Percentiles rank a stretch among this genome's conserved stretches.
Evolutionary conservation across 371 early-diverging fungal genomes (phyloP).

Genomic region (Thermomucor indicae-seudaticae): DNA sequence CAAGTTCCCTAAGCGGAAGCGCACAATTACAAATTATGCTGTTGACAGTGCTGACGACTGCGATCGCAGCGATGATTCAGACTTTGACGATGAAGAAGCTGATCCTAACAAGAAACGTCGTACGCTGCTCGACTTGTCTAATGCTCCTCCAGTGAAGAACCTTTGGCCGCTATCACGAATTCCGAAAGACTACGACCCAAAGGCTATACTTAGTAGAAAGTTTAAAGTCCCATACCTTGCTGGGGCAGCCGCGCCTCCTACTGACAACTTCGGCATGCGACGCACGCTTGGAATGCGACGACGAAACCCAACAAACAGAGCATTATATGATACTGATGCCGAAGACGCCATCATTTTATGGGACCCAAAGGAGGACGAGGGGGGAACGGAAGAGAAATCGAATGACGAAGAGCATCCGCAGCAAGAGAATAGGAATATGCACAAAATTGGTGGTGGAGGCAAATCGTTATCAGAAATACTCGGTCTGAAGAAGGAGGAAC

Average conservation of each 20-base stretch:
- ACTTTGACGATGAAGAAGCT: slow-evolving; percentile 19
- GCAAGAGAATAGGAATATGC: slow-evolving; percentile 11
- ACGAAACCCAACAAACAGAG: slow-evolving; percentile 45
- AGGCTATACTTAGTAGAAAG: slow-evolving; percentile 25
- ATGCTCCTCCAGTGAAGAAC: slow-evolving; percentile 10
- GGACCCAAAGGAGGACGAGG: slow-evolving; percentile 60
- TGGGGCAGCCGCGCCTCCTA: neutral
- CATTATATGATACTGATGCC: slow-evolving; percentile 82
- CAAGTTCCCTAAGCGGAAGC: slow-evolving; percentile 13
- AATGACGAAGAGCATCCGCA: slow-evolving; percentile 29
- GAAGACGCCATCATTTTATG: slow-evolving; percentile 85
- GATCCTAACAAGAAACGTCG: slow-evolving; percentile 7
- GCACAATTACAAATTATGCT: slow-evolving; percentile 7
- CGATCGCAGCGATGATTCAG: slow-evolving; percentile 20
- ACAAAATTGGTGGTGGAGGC: slow-evolving; percentile 7
- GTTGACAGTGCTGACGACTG: slow-evolving; percentile 6
- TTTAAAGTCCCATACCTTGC: slow-evolving; percentile 32
- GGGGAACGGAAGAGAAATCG: slow-evolving; percentile 7
- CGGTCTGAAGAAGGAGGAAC: slow-evolving; percentile 50
- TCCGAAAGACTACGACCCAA: slow-evolving; percentile 27
- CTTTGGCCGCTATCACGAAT: slow-evolving; percentile 12
- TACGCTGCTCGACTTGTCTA: slow-evolving; percentile 10
- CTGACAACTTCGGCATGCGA: slow-evolving; percentile 6
- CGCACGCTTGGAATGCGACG: slow-evolving; percentile 65
- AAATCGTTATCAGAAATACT: slow-evolving; percentile 49